phyloP scores from a whole-genome alignment of 805 yeast species.

The Kregervanrija pseudodelftensis region DNA sequence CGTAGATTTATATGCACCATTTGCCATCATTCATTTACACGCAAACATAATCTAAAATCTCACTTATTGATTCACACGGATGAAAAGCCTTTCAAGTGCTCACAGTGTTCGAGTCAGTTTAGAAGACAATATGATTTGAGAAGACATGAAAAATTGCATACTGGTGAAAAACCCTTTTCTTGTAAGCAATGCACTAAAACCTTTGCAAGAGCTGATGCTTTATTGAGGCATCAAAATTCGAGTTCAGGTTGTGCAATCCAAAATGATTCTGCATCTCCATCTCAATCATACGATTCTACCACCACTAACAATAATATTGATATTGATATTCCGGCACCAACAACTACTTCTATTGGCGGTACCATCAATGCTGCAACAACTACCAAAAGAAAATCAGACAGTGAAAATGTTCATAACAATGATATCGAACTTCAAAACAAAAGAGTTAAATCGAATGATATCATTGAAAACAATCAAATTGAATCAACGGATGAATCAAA shows the following conservation, averaged over 20 bases:
- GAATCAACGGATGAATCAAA: constrained; percentile 1
- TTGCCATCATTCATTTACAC: constrained; percentile 58
- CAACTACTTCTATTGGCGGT: too few relatives aligned
- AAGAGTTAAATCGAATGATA: not conserved
- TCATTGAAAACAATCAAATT: not conserved
- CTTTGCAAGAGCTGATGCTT: constrained; percentile 73
- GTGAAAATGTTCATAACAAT: not conserved
- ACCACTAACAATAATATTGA: too few relatives aligned
- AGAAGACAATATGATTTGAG: constrained; percentile 71
- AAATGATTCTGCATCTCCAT: too few relatives aligned
- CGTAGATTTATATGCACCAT: constrained; percentile 42
- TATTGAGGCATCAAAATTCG: constrained; percentile 56
- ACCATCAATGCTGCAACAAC: too few relatives aligned
- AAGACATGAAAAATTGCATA: constrained; percentile 67
- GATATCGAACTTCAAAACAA: not conserved
- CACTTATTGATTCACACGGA: constrained; percentile 64
- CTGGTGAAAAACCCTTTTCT: constrained; percentile 64
- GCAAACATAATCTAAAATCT: constrained; percentile 69
- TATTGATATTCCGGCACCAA: too few relatives aligned
- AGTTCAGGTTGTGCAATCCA: constrained; percentile 22
- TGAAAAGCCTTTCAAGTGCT: constrained; percentile 57
- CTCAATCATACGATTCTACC: too few relatives aligned
- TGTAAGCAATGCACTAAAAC: constrained; percentile 56
- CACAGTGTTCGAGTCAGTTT: constrained; percentile 53
- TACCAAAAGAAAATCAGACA: not conserved